A percentile compares a stretch with the other conserved stretches of the same genome.
Evolutionary conservation across 371 early-diverging fungal species (phyloP).

Genomic region (Coemansia linderi): DNA sequence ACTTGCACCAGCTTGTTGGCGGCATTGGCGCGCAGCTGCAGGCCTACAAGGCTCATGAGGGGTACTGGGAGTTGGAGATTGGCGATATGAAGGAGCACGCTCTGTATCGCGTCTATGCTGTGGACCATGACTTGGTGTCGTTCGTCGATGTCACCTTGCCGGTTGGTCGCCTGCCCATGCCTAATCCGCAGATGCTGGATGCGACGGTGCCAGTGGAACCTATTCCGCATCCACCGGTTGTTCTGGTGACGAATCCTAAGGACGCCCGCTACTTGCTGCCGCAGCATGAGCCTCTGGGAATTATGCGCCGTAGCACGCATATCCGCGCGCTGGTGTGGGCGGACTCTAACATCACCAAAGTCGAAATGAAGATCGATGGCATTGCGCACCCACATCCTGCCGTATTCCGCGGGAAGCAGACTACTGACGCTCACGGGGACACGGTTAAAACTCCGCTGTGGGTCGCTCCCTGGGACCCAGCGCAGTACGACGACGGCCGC

Average conservation of each 20-base stretch:
- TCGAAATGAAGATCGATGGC: slow-evolving; percentile 61
- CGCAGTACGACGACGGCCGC: slow-evolving; percentile 61
- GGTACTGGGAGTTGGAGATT: slow-evolving; percentile 80
- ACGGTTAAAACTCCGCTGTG: slow-evolving; percentile 68
- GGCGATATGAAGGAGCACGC: slow-evolving; percentile 87
- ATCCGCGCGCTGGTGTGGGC: slow-evolving; percentile 77
- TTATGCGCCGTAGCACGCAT: slow-evolving; percentile 64
- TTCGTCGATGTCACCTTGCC: slow-evolving; percentile 74
- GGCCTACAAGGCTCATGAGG: slow-evolving; percentile 61
- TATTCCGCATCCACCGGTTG: slow-evolving; percentile 66
- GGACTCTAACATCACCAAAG: slow-evolving; percentile 36
- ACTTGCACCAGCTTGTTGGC: slow-evolving; percentile 75
- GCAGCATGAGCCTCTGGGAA: slow-evolving; percentile 68
- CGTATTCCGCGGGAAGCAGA: slow-evolving; percentile 53
- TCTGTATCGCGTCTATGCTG: slow-evolving; percentile 76
- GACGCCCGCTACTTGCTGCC: slow-evolving; percentile 76
- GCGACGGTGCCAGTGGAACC: slow-evolving; percentile 12
- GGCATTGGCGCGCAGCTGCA: slow-evolving; percentile 70
- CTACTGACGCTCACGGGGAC: slow-evolving; percentile 37
- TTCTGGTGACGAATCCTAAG: slow-evolving; percentile 87
- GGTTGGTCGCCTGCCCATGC: slow-evolving; percentile 59
- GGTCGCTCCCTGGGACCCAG: slow-evolving; percentile 71
- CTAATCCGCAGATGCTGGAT: slow-evolving; percentile 47
- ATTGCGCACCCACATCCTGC: slow-evolving; percentile 17
- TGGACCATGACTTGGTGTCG: slow-evolving; percentile 85